phyloP scores from a whole-genome alignment of 768 basidiomycete genomes.

The Phlegmacium glaucopus region DNA sequence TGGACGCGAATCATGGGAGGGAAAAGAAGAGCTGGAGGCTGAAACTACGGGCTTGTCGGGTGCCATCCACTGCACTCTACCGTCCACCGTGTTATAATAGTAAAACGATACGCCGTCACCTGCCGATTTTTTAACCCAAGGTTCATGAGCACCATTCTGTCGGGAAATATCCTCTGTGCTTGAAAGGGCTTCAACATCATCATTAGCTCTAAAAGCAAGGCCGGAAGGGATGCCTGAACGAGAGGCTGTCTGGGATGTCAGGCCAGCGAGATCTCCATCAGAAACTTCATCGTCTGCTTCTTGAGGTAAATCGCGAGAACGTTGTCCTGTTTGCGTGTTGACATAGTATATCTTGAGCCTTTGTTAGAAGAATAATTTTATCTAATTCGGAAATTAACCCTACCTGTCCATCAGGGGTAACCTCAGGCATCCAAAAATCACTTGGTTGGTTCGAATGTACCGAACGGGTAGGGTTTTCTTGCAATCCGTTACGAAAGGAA shows the following conservation, averaged over 20 bases:
- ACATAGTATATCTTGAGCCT: conserved; percentile 82
- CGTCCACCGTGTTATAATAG: conserved; percentile 71
- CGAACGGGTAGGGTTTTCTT: conserved; percentile 8
- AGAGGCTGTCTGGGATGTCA: conserved; percentile 55
- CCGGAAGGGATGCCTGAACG: conserved; percentile 54
- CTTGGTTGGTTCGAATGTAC: conserved; percentile 43
- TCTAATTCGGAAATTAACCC: conserved; percentile 22
- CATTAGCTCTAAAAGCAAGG: conserved; percentile 42
- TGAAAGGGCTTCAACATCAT: conserved; percentile 32
- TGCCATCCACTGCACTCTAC: conserved; percentile 64
- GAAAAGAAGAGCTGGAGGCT: conserved; percentile 14
- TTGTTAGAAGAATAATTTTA: conserved; percentile 2
- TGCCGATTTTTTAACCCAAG: conserved; percentile 78
- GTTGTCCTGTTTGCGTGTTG: conserved; percentile 84
- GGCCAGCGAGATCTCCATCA: conserved; percentile 58
- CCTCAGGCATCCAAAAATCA: conserved; percentile 91
- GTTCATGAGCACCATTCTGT: conserved; percentile 64
- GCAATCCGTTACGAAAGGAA: conserved; percentile 28
- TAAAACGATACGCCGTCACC: conserved; percentile 83
- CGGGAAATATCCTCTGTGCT: conserved; percentile 39
- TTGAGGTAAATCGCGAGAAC: conserved; percentile 78
- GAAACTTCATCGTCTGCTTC: conserved; percentile 65
- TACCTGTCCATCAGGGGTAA: conserved; percentile 82
- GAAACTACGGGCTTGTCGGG: conserved; percentile 41
- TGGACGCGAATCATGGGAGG: conserved; percentile 24